phyloP scores from a whole-genome alignment of 2,329 filamentous ascomycete genomes.

The Catunica adiposa region DNA sequence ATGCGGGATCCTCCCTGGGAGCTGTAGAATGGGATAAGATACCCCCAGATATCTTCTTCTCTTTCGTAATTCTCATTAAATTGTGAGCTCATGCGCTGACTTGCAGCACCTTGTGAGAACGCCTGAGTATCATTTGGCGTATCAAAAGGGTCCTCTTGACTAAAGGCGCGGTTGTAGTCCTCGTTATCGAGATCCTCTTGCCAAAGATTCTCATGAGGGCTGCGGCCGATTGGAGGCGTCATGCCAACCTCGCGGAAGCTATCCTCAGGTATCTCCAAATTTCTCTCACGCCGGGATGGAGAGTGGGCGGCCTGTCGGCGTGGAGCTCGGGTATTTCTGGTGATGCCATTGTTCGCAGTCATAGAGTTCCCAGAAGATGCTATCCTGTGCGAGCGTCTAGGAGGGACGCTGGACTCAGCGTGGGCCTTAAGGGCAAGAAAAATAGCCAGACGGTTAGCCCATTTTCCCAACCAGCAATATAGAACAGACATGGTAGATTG shows the following conservation, averaged over 20 bases:
- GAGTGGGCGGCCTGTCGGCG: background rate
- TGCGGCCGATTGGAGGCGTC: constrained; percentile 1
- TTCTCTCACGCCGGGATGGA: background rate
- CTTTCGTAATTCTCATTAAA: constrained; percentile 66
- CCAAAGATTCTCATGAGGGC: background rate
- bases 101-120: constrained; percentile 3
- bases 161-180: constrained; percentile 6
- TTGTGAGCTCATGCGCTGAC: constrained; percentile 25
- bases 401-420: background rate
- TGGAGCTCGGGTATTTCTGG: background rate
- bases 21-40: constrained; percentile 66
- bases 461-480: constrained; percentile 3
- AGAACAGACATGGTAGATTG: background rate
- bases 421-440: constrained; percentile 6
- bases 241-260: background rate
- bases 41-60: constrained; percentile 85
- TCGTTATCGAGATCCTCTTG: constrained; percentile 3
- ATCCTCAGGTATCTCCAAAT: background rate
- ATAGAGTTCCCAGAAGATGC: background rate
- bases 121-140: constrained; percentile 9
- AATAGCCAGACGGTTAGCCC: constrained; percentile 6
- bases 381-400: constrained; percentile 10
- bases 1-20: constrained; percentile 43
- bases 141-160: background rate
- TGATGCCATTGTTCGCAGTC: background rate